Evolutionary conservation across 352 stramenopile genomes (phyloP).

Genomic region (Globisporangium nagaii): DNA sequence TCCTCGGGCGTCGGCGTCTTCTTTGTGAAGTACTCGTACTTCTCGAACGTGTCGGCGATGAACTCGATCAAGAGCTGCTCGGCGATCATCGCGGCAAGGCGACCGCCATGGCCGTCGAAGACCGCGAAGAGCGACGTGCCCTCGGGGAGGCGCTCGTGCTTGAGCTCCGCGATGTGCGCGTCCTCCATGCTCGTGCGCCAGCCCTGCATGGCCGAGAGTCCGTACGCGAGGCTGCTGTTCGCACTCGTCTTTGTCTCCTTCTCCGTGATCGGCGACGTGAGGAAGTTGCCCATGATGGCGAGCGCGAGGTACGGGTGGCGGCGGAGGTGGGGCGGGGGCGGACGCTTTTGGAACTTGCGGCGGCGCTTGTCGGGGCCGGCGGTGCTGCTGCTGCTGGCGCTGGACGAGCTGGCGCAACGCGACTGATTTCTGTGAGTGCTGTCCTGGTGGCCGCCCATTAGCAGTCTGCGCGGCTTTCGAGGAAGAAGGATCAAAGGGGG

Average conservation of each 20-base stretch:
- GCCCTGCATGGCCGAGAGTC: slow-evolving; percentile 73
- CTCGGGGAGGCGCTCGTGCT: slow-evolving; percentile 31
- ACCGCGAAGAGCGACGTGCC: slow-evolving; percentile 70
- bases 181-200: slow-evolving; percentile 84
- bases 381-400: neutral
- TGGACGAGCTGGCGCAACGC: neutral
- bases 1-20: slow-evolving; percentile 32
- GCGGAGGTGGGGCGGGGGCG: neutral
- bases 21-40: slow-evolving; percentile 26
- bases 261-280: slow-evolving; percentile 66
- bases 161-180: slow-evolving; percentile 57
- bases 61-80: slow-evolving; percentile 24
- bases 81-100: slow-evolving; percentile 47
- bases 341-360: slow-evolving; percentile 8
- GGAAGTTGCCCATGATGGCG: slow-evolving; percentile 71
- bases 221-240: slow-evolving; percentile 57
- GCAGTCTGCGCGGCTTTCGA: neutral
- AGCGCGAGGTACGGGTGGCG: neutral
- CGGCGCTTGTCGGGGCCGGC: neutral
- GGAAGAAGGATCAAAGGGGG: neutral
- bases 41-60: slow-evolving; percentile 34
- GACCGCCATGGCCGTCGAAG: slow-evolving; percentile 75
- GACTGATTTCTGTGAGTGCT: slow-evolving; percentile 2
- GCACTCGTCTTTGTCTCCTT: slow-evolving; percentile 59
- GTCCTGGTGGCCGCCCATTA: slow-evolving; percentile 25